Evolutionary conservation across 345 rosid genomes (phyloP).

Genomic region (Sisymbrium altissimum): DNA sequence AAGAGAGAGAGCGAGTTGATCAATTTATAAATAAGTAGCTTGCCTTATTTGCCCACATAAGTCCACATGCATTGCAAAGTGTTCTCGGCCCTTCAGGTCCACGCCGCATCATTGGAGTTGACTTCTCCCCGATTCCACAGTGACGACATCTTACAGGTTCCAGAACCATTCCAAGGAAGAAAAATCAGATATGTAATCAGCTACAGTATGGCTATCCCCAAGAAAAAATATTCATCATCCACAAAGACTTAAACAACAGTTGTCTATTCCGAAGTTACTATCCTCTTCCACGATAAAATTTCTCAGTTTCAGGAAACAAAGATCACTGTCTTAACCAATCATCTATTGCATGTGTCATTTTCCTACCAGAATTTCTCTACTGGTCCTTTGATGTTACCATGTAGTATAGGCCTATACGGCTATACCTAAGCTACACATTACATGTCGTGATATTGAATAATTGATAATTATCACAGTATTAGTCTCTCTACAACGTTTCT

Average conservation of each 20-base stretch:
- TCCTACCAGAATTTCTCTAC: too few species aligned
- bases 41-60: conserved; percentile 79
- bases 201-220: background rate
- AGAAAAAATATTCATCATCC: background rate
- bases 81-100: conserved; percentile 79
- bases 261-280: background rate
- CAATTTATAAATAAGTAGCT: background rate
- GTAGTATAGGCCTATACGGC: too few species aligned
- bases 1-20: conserved; percentile 5
- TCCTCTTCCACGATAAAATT: background rate
- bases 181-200: conserved; percentile 1
- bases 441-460: background rate
- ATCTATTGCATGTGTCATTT: too few species aligned
- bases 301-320: background rate
- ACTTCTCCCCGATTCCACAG: conserved; percentile 58
- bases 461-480: background rate
- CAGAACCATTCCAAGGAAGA: conserved; percentile 9
- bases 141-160: conserved; percentile 48
- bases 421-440: too few species aligned
- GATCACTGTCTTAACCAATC: too few species aligned
- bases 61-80: conserved; percentile 75
- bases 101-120: conserved; percentile 70
- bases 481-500: background rate
- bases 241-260: background rate
- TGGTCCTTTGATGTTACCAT: too few species aligned